These are phyloP conservation scores for Agaricus bisporus DNA, from an alignment of 768 basidiomycete species.

Conservation along the genomic window DNA sequence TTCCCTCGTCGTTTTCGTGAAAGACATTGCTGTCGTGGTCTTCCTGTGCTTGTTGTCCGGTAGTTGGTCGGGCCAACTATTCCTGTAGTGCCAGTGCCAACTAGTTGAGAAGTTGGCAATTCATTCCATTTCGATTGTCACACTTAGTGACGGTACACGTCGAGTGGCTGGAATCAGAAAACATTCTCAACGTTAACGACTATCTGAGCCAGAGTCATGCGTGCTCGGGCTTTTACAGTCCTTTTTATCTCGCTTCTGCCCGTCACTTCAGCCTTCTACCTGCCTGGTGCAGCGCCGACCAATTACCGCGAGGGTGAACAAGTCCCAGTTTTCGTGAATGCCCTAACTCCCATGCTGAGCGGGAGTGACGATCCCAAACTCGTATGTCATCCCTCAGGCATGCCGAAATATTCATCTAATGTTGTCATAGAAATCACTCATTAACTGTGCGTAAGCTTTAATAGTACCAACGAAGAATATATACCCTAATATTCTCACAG, in stretches of 20 bases:
- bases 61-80: too few species aligned
- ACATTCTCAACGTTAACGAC: conserved; percentile 7
- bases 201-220: conserved; percentile 16
- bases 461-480: not conserved
- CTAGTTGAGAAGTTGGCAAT: not conserved
- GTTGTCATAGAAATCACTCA: conserved; percentile 70
- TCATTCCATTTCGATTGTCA: not conserved
- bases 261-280: conserved; percentile 61
- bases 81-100: too few species aligned
- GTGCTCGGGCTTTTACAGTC: conserved; percentile 14
- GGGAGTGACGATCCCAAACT: conserved; percentile 66
- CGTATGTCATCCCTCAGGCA: conserved; percentile 35
- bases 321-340: conserved; percentile 82
- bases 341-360: conserved; percentile 79
- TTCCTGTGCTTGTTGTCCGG: not conserved
- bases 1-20: too few species aligned
- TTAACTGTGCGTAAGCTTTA: conserved; percentile 60
- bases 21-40: not conserved
- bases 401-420: not conserved
- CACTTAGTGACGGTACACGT: conserved; percentile 9
- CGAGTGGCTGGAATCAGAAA: not conserved
- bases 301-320: conserved; percentile 70
- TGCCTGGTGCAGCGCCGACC: conserved; percentile 86
- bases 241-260: conserved; percentile 7
- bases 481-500: conserved; percentile 29